phyloP scores from a whole-genome alignment of 1,139 yeast species.

The Yamadazyma jaroonii region DNA sequence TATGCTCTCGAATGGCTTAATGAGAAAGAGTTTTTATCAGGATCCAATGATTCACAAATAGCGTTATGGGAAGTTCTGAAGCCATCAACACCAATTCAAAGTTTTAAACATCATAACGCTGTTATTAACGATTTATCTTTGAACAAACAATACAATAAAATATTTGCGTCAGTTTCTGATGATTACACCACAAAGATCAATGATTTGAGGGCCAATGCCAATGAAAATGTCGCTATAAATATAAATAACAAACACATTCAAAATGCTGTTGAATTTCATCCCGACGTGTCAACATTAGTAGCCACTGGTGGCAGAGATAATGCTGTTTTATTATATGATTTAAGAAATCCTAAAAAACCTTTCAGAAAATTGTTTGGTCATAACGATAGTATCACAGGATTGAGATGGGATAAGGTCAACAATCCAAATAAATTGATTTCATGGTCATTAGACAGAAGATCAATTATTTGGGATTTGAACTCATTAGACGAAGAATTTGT shows the following conservation, averaged over 20 bases:
- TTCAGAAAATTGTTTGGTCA: conserved; percentile 52
- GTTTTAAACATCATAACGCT: conserved; percentile 46
- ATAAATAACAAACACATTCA: conserved; percentile 45
- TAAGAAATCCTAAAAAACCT: conserved; percentile 46
- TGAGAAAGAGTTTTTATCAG: conserved; percentile 53
- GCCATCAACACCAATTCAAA: conserved; percentile 41
- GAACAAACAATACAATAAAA: conserved; percentile 28
- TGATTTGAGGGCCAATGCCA: conserved; percentile 53
- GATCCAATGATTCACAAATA: conserved; percentile 64
- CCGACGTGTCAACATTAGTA: conserved; percentile 39
- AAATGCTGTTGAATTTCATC: conserved; percentile 50
- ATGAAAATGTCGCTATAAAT: conserved; percentile 40
- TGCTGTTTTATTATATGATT: conserved; percentile 47
- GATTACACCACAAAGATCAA: conserved; percentile 65
- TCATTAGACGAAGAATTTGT: conserved; percentile 43
- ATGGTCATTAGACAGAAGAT: conserved; percentile 50
- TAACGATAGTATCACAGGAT: conserved; percentile 37
- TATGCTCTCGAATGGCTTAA: conserved; percentile 66
- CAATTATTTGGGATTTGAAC: conserved; percentile 50
- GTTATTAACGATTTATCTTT: conserved; percentile 58
- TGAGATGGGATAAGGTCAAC: conserved; percentile 34
- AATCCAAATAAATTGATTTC: conserved; percentile 41
- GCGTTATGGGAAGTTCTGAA: conserved; percentile 65
- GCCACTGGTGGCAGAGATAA: conserved; percentile 58
- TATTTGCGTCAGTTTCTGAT: conserved; percentile 74